Evolutionary conservation across 306 rosid genomes (phyloP), one percentile per base, ranked within the genome.

Genomic region (Gynostemma pentaphyllum): DNA sequence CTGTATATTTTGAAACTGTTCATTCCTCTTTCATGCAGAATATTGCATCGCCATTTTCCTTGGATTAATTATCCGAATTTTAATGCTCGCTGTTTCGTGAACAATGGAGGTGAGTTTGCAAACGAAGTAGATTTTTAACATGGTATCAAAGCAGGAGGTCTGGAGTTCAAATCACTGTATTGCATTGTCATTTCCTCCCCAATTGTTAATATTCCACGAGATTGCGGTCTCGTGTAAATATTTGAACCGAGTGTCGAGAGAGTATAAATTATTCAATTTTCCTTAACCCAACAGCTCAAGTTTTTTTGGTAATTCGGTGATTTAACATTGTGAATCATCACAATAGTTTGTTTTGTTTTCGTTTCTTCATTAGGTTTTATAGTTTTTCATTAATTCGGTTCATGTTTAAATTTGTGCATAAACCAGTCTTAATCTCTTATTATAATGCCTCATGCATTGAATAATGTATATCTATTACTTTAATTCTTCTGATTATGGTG

Each of bases 11-110:
- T 16, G 11, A n/a, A 68, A 68, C 50, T n/a, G 32, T 42, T 49
- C 27, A 24, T 34, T 18, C 11, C 18, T 14, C 23, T 59, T 71
- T 79, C 61, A 85, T 82, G 95, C 87, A 80, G 78, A 71, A 55
- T 66, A 37, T 34, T 45, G 27, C 75, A 76, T 37, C 21, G 74
- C 78, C 81, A 73, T 24, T 70, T 71, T 57, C 54, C 73, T 64
- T 72, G 85, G 80, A 70, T 70, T 65, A 68, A 54, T 70, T 51
- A 81, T 74, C 75, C 89, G 41, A 60, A 79, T 26, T 70, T 78
- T 28, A 68, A 67, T 29, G 72, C 49, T 5, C 56, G 49, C 46
- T 67, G 61, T 68, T 68, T 69, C 51, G 23, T 47, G 46, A 62
- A 41, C n/a, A 22, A 39, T 62, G 73, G 77, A 79, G 84, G 96